Evolutionary conservation across 2,329 filamentous ascomycete genomes (phyloP), one percentile per base, ranked within the genome.

Genomic region (Diplocarpon rosae): DNA sequence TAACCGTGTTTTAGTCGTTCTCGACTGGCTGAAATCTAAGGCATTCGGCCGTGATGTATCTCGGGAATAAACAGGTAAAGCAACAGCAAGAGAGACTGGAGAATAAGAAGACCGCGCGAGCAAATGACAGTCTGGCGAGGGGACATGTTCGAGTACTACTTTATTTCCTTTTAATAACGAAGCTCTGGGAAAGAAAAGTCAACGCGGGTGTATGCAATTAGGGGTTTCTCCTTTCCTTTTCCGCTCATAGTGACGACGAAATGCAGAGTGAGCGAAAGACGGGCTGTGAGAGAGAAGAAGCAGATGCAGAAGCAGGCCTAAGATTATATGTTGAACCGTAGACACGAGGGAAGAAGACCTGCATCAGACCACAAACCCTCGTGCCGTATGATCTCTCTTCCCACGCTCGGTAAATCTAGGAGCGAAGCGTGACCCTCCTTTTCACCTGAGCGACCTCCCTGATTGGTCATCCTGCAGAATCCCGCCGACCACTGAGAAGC

Each of bases 21-120:
- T 95, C 60, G 92, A 98, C 69, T 98, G 92, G 92, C 66, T 90
- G 65, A 98, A 98, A 76, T 88, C 89, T 57, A 94, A 93, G 72
- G 70, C 92, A 49, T 98, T 98, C 62, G 92, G 92, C 51, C 88
- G 92, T 64, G 92, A 98, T 61, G 86, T 96, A 41, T 90, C 85
- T 36, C 76, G 85, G 59, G 85, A 90, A 69, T 89, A 79, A 63
- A 52, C 11, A 37, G 14, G 12, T 14, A n/a, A 79, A 63, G 51
- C 11, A 36, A 16, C 16, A 28, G 9, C 6, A 24, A n/a, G 9
- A 24, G 20, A 24, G 17, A 39, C 17, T 14, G 15, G 13, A 37
- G 45, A 42, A n/a, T 34, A 43, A 33, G 32, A 24, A 35, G 35
- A 45, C 29, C 30, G 14, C n/a, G 13, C 12, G 28, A 31, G 15